Base-by-base conservation (phyloP, 2,329 filamentous ascomycete genomes). In the Penicillium sp. region DNA sequence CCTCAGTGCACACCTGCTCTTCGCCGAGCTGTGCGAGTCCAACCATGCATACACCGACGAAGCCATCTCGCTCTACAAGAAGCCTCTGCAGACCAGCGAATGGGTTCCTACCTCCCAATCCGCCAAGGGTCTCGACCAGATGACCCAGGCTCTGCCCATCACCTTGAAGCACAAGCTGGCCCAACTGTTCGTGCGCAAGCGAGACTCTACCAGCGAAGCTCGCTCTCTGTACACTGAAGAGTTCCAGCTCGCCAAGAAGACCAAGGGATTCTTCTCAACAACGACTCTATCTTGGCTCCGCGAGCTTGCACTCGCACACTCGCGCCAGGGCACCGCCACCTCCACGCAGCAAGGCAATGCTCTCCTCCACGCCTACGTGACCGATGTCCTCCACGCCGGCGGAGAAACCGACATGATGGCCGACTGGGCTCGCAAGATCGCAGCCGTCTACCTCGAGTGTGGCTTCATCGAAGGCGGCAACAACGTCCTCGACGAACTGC, bases 111-210 rank as follows among this genome's bases (percentile, higher is more conserved):
- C 72, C 1, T 54, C 63, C 3, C 64, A 71, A 43, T 62, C 63
- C 0, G 64, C 67, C 1, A 69, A 62, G 47, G 48, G 57, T 10
- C 58, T 71, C 11, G 63, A 69, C 5, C 69, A 71, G 21, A 71
- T 71, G 69, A 66, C 62, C 1, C 48, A 75, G 51, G 73, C 71
- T 0, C 74, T 75, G 1, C 61, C 79, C 11, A 72, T 73, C 18
- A 79, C 73, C 0, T 75, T 82, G 60, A 82, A 80, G 66, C 80
- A 77, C 58, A 76, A 79, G 8, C 69, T 83, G 21, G 79, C 80
- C 2, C 77, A 75, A 63, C 61, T 83, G 16, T 82, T 82, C 48
- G 62, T 78, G 33, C 75, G 74, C 9, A 73, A 72, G 5, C 72
- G 73, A 10, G 70, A 69, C 31, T 69, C 69, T 0, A 67, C 71